These are phyloP conservation scores for Farysia itapuensis DNA, from an alignment of 1,284 basidiomycete genomes.

Conservation along the genomic window DNA sequence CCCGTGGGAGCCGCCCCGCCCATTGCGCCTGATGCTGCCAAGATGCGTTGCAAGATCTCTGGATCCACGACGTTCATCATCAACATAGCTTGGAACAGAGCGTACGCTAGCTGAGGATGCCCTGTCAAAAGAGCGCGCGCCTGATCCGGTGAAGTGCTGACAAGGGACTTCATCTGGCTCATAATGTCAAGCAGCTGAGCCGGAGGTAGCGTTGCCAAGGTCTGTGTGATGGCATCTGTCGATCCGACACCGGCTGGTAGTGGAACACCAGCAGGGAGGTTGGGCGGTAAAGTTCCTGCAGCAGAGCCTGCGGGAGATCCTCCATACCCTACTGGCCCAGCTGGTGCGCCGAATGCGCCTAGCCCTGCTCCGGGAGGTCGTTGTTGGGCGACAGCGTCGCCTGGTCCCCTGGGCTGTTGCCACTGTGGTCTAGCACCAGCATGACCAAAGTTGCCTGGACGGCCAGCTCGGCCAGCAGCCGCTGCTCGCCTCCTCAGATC, in stretches of 20 bases:
- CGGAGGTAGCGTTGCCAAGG: constrained; percentile 79
- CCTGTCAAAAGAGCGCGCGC: constrained; percentile 76
- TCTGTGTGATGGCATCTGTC: constrained; percentile 83
- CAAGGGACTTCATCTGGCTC: constrained; percentile 94
- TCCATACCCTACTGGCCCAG: constrained; percentile 15
- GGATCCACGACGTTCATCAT: constrained; percentile 93
- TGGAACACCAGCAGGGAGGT: constrained; percentile 76
- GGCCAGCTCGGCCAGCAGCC: constrained; percentile 19
- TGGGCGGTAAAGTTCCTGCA: constrained; percentile 64
- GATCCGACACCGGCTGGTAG: constrained; percentile 74
- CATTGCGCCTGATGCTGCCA: constrained; percentile 27
- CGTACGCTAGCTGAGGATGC: constrained; percentile 92
- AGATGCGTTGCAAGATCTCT: constrained; percentile 71
- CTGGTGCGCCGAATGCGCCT: constrained; percentile 6
- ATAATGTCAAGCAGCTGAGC: constrained; percentile 90
- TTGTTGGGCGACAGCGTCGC: constrained; percentile 19
- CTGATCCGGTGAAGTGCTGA: constrained; percentile 86
- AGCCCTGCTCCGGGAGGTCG: constrained; percentile 12
- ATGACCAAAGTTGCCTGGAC: constrained; percentile 36
- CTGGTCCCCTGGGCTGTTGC: background rate
- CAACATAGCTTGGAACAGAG: constrained; percentile 91
- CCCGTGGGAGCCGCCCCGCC: constrained; percentile 5
- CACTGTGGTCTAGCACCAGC: constrained; percentile 10
- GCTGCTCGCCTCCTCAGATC: constrained; percentile 31
- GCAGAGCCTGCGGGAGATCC: constrained; percentile 4